phyloP scores from a whole-genome alignment of 257 asterid genomes.

The Nicotiana attenuata region DNA sequence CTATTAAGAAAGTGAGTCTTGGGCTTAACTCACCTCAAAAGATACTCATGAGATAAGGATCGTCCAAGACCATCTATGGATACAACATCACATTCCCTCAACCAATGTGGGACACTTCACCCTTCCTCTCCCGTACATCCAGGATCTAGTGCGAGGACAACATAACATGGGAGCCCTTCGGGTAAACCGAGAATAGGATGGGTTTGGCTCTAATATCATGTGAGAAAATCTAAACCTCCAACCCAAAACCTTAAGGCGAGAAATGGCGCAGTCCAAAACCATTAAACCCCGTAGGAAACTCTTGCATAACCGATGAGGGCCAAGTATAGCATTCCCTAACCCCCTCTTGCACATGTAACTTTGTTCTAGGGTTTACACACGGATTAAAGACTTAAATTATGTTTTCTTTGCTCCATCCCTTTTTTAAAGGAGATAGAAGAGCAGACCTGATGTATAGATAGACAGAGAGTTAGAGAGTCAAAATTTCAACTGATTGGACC shows the following conservation, averaged over 20 bases:
- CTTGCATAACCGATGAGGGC: not conserved
- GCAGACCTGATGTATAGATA: not conserved
- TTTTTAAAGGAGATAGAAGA: not conserved
- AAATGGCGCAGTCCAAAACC: not conserved
- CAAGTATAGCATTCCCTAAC: not conserved
- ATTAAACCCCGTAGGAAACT: not conserved
- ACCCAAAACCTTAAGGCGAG: not conserved
- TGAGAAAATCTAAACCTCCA: not conserved
- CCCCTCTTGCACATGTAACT: not conserved
- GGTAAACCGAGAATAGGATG: not conserved
- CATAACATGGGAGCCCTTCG: not conserved
- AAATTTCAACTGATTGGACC: too few relatives aligned
- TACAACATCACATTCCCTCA: not conserved
- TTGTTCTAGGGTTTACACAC: not conserved
- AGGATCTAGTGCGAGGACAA: not conserved
- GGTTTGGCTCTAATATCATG: not conserved
- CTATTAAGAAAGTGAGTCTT: not conserved
- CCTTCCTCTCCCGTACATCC: not conserved
- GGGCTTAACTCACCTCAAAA: not conserved
- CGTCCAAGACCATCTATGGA: not conserved
- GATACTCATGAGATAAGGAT: not conserved
- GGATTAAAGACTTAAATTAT: too few relatives aligned
- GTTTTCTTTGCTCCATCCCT: not conserved
- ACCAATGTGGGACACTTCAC: not conserved
- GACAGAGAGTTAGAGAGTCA: too few relatives aligned